A percentile compares a stretch with the other conserved stretches of the same genome.
Evolutionary conservation across 176 grass and related monocot genomes (phyloP).

Genomic region (Sorghum bicolor): DNA sequence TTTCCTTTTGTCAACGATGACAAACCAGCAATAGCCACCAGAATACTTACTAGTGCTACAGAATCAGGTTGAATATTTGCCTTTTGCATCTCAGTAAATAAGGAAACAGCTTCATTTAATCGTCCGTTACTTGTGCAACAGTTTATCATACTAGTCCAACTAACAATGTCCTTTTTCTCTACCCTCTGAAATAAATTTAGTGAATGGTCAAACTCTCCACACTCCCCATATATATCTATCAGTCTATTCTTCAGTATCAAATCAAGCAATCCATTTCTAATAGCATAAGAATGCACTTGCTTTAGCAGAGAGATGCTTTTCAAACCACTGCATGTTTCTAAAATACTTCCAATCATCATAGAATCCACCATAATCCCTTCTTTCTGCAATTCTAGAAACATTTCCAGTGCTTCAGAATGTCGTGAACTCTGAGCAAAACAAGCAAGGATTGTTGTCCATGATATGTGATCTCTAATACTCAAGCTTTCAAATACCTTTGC

Average conservation of each 20-base stretch:
- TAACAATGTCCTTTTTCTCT: slow-evolving; percentile 67
- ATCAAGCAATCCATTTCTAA: slow-evolving; percentile 69
- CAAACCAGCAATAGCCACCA: slow-evolving; percentile 51
- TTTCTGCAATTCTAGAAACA: slow-evolving; percentile 47
- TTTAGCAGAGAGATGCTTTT: slow-evolving; percentile 41
- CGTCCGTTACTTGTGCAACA: slow-evolving; percentile 42
- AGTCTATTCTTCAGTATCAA: slow-evolving; percentile 67
- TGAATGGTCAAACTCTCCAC: slow-evolving; percentile 41
- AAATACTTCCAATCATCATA: slow-evolving; percentile 86
- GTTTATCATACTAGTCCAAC: slow-evolving; percentile 90
- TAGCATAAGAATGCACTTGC: slow-evolving; percentile 72
- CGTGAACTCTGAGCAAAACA: slow-evolving; percentile 55
- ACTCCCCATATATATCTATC: slow-evolving; percentile 63
- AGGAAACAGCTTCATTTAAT: slow-evolving; percentile 58
- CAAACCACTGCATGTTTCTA: slow-evolving; percentile 61
- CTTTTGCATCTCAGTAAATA: slow-evolving; percentile 62
- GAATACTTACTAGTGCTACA: slow-evolving; percentile 62
- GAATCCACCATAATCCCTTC: slow-evolving; percentile 55
- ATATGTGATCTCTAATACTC: slow-evolving; percentile 63
- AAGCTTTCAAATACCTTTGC: slow-evolving; percentile 51
- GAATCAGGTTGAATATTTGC: slow-evolving; percentile 50
- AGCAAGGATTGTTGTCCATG: slow-evolving; percentile 73
- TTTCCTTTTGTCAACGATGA: slow-evolving; percentile 74
- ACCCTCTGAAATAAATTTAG: slow-evolving; percentile 53
- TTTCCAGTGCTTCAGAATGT: slow-evolving; percentile 50